Base-by-base conservation (phyloP, 1,284 basidiomycete genomes). In the Neonothopanus nambi region DNA sequence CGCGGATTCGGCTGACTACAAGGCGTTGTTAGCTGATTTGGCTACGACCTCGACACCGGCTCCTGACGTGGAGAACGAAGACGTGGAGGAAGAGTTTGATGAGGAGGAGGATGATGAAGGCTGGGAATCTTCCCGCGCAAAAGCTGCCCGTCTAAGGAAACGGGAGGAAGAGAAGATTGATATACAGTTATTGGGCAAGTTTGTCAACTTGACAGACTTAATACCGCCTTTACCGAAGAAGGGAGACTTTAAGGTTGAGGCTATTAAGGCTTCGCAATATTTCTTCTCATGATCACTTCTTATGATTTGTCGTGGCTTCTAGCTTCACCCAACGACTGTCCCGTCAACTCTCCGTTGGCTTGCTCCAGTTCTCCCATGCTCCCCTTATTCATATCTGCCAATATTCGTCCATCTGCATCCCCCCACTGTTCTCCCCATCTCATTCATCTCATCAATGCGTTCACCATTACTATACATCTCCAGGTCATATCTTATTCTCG, bases 201-300 rank as follows among this genome's bases (percentile, higher is more conserved):
- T 94, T 67, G 81, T 96, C 56, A 78, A 85, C 58, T 72, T 99
- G 36, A 73, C 77, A 26, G 89, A 92, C 61, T 63, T 96, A 58
- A 69, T 99, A 13, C 95, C 95, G 0, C 84, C 87, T 0, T 72
- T 95, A 20, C 96, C 96, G 0, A 70, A 84, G 66, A 93, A 93
- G 74, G 97, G 96, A 55, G 76, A 80, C 53, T 98, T 99, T 68
- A 84, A 95, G 63, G 93, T 99, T 57, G 77, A 84, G 65, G 81
- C 80, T 58, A 95, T 98, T 72, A 87, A 88, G 66, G 71, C 84
- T 46, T 92, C 89, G 39, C 77, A 80, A 43, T 98, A 97, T 71
- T 98, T 98, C 82, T 97, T 96, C 78, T 92, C 91, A 45, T 93
- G 69, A 52, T 15, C 17, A 17, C 26, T n/a, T 13, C 26, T 28